Evolutionary conservation across 2,329 filamentous ascomycete species (phyloP).

Genomic region (Exophiala phaeomuriformis): DNA sequence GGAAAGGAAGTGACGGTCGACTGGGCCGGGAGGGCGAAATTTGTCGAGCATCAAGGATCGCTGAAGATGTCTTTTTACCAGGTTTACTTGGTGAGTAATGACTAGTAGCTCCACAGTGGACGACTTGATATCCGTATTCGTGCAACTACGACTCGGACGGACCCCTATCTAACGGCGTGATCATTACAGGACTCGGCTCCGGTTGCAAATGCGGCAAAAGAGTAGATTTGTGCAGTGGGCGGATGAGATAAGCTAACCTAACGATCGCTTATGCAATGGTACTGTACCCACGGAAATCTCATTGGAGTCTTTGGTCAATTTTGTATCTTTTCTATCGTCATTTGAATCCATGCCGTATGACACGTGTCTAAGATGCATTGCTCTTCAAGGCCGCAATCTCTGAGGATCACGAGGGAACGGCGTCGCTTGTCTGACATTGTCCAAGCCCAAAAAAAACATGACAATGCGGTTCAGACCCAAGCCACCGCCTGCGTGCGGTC

Average conservation of each 20-base stretch:
- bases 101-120: neutral
- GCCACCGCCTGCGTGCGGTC: conserved; percentile 58
- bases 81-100: conserved; percentile 26
- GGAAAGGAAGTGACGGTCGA: conserved; percentile 42
- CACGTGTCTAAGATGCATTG: neutral
- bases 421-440: conserved; percentile 55
- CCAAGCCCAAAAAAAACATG: conserved; percentile 59
- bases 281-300: neutral
- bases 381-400: conserved; percentile 40
- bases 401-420: conserved; percentile 59
- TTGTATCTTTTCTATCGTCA: neutral
- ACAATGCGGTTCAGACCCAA: conserved; percentile 61
- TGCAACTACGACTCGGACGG: too few species aligned
- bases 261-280: too few species aligned
- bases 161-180: too few species aligned
- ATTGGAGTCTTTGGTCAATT: neutral
- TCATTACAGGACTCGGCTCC: conserved; percentile 8
- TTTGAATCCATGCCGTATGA: neutral
- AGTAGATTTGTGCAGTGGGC: neutral
- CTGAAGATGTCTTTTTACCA: conserved; percentile 29
- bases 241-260: too few species aligned
- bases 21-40: conserved; percentile 44
- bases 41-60: conserved; percentile 22
- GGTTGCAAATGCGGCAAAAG: conserved; percentile 6
- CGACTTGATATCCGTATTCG: too few species aligned